Base-by-base conservation (phyloP, 1,284 basidiomycete species). In the Mixia osmundae region DNA sequence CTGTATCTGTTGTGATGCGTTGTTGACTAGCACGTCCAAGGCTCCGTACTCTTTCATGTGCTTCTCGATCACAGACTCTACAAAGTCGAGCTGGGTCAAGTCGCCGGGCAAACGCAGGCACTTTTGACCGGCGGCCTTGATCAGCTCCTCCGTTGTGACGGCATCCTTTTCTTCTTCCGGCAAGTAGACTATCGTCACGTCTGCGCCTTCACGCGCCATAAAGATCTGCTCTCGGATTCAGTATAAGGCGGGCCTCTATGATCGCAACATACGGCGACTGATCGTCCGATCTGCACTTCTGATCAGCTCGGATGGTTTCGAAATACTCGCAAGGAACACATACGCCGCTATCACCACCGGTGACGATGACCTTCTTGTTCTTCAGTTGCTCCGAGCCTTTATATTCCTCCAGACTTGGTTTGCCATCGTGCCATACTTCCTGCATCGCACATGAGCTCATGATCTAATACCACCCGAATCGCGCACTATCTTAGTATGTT, bases 121-220 rank as follows among this genome's bases (percentile, higher is more conserved):
- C 37, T 63, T 61, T 42, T 41, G 23, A 48, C 55, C 18, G 43
- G 25, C 22, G 12, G 36, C 33, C 28, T 41, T 41, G n/a, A n/a
- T n/a, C n/a, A n/a, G n/a, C n/a, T 36, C 35, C 30, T 28, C 60
- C 24, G 56, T 50, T 27, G 57, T 52, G 43, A 65, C 57, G 3
- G 57, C 56, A 42, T 71, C 69, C 38, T 62, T 47, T 46, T 64
- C 54, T 49, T 72, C 62, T 9, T 55, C 45, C 1, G 63, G 58
- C 18, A 65, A 57, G 52, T 67, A 64, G 27, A 61, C 57, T 28
- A 71, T 50, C 3, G 68, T 62, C 23, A 68, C 50, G 39, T 67
- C 61, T 15, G 68, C 68, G 5, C 69, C 69, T 51, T 71, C 69
- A n/a, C n/a, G n/a, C n/a, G n/a, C n/a, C n/a, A n/a, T n/a, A n/a